phyloP scores from a whole-genome alignment of 2,329 filamentous ascomycete genomes.

The Sporothrix phasma region DNA sequence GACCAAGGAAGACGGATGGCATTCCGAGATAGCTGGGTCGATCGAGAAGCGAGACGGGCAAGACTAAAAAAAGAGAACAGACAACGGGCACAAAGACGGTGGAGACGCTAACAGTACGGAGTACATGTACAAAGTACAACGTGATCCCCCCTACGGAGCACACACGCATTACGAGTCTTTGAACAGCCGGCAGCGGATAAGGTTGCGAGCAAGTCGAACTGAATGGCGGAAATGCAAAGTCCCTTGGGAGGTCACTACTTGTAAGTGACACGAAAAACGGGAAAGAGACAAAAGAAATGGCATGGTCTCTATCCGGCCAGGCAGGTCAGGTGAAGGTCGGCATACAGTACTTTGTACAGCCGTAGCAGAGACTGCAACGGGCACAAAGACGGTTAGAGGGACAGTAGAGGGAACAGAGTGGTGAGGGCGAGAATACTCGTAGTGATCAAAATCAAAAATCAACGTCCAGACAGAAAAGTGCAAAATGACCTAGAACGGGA shows the following conservation, averaged over 20 bases:
- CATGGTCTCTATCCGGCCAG: background rate
- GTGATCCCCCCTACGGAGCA: too few species aligned
- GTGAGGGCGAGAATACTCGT: background rate
- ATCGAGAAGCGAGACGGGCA: background rate
- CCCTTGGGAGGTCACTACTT: too few species aligned
- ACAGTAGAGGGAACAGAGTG: background rate
- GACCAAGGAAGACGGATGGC: background rate
- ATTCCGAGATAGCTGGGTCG: background rate
- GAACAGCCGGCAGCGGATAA: background rate
- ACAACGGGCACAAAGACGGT: too few species aligned
- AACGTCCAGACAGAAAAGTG: background rate
- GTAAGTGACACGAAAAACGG: background rate
- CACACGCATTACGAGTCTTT: too few species aligned
- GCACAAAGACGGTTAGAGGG: background rate
- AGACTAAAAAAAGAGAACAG: background rate
- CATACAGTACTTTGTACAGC: background rate
- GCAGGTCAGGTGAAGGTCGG: too few species aligned
- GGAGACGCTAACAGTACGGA: too few species aligned
- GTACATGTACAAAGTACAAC: too few species aligned
- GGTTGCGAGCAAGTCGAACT: background rate
- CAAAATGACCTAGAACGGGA: slow-evolving; percentile 6
- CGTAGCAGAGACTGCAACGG: background rate
- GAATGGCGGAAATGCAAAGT: background rate
- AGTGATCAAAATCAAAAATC: too few species aligned
- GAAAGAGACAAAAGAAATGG: background rate